phyloP scores from a whole-genome alignment of 371 early-diverging fungal species.

The Lichtheimia corymbifera region DNA sequence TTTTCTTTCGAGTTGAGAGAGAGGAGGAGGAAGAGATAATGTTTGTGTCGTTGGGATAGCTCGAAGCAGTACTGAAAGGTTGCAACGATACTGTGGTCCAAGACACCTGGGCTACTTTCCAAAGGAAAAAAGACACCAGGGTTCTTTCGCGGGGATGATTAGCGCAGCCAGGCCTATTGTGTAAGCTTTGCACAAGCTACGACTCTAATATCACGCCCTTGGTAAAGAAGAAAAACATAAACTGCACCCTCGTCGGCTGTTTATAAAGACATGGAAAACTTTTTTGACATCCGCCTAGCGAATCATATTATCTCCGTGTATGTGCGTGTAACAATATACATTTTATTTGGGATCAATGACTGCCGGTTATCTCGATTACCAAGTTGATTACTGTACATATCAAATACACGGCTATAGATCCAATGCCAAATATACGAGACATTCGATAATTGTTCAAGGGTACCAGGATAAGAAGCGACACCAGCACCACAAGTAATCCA shows the following conservation, averaged over 20 bases:
- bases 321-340: background rate
- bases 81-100: constrained; percentile 14
- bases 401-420: constrained; percentile 54
- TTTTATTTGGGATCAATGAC: background rate
- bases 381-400: constrained; percentile 54
- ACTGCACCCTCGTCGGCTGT: too few species aligned
- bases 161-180: constrained; percentile 24
- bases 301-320: constrained; percentile 4
- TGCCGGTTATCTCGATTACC: constrained; percentile 41
- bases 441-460: constrained; percentile 57
- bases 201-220: constrained; percentile 25
- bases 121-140: constrained; percentile 1
- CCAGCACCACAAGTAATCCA: constrained; percentile 49
- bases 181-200: constrained; percentile 20
- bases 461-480: constrained; percentile 49
- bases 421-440: constrained; percentile 51
- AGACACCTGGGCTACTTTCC: constrained; percentile 10
- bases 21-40: background rate
- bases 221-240: background rate
- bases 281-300: constrained; percentile 7
- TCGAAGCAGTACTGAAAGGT: constrained; percentile 1
- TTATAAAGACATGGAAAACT: background rate
- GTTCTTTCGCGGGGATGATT: constrained; percentile 21
- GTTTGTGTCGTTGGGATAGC: constrained; percentile 21
- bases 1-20: too few species aligned